Base-by-base conservation (phyloP, 139 green algal species). In the Micromonas commoda region DNA sequence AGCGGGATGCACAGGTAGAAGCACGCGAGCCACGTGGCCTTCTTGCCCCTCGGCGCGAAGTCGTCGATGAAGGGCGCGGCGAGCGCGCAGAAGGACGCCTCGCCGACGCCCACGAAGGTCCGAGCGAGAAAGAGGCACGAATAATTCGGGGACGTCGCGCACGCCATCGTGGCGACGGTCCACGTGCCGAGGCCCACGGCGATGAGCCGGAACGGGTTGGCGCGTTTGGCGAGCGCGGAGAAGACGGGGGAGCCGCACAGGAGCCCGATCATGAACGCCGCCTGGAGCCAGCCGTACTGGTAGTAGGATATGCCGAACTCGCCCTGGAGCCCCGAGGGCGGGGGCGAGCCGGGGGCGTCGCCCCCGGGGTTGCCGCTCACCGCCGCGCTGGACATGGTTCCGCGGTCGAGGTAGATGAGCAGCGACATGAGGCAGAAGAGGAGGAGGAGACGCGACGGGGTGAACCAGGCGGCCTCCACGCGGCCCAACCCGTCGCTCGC, bases 11-110 rank as follows among this genome's bases (percentile, higher is more conserved):
- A 97, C 29, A 95, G 75, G 82, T 95, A 97, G 86, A 98, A 97
- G 9, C 31, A n/a, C 32, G 80, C 66, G 19, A 88, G 57, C 83
- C 83, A 87, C 61, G 23, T 23, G 20, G 65, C 64, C 3, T 45
- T 79, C 5, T 32, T 65, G 28, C n/a, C 68, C 9, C 79, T 53
- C 0, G 95, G 95, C 0, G 95, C 95, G 34, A 88, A 86, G 79
- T 97, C 92, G 81, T 97, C 93, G 23, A 99, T 97, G 82, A 97
- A 98, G 0, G 95, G 92, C 1, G 95, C 85, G 1, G 93, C 94
- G 6, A 98, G 6, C 2, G 54, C 32, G n/a, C 60, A 63, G 28
- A 78, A 78, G 21, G 52, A 70, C 4, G 72, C 72, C 57, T 78
- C 72, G n/a, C 72, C 72, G 21, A 78, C 51, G 52, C 72, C 72